phyloP scores from a whole-genome alignment of 306 rosid genomes.

The Cercis canadensis region DNA sequence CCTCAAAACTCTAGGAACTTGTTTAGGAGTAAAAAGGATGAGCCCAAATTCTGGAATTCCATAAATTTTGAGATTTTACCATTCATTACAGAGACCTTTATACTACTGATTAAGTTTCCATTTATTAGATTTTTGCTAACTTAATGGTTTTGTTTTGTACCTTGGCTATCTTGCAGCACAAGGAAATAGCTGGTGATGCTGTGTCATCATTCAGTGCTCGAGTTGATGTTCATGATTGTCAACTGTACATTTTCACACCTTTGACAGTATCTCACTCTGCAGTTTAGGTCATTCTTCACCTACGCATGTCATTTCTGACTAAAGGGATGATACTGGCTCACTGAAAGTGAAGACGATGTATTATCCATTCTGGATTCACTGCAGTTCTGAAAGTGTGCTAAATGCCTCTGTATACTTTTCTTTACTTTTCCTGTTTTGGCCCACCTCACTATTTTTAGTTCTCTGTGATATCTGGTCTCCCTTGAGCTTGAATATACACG shows the following conservation, averaged over 20 bases:
- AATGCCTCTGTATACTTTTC: too few relatives aligned
- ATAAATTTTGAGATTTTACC: too few relatives aligned
- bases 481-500: too few relatives aligned
- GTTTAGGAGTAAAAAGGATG: background rate
- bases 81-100: background rate
- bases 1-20: background rate
- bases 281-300: constrained; percentile 38
- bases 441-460: too few relatives aligned
- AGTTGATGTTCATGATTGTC: constrained; percentile 70
- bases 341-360: too few relatives aligned
- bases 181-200: constrained; percentile 49
- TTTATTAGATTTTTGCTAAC: constrained; percentile 5
- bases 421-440: too few relatives aligned
- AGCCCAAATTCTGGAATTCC: too few relatives aligned
- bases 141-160: constrained; percentile 28
- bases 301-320: too few relatives aligned
- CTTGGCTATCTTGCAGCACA: constrained; percentile 64
- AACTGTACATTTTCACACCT: constrained; percentile 66
- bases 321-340: too few relatives aligned
- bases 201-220: constrained; percentile 68
- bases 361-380: too few relatives aligned
- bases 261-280: constrained; percentile 38
- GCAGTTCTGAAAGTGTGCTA: too few relatives aligned
- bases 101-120: background rate
- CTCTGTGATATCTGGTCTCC: too few relatives aligned